Evolutionary conservation across 1,284 basidiomycete genomes (phyloP).

Genomic region (Entoloma clypeatum): DNA sequence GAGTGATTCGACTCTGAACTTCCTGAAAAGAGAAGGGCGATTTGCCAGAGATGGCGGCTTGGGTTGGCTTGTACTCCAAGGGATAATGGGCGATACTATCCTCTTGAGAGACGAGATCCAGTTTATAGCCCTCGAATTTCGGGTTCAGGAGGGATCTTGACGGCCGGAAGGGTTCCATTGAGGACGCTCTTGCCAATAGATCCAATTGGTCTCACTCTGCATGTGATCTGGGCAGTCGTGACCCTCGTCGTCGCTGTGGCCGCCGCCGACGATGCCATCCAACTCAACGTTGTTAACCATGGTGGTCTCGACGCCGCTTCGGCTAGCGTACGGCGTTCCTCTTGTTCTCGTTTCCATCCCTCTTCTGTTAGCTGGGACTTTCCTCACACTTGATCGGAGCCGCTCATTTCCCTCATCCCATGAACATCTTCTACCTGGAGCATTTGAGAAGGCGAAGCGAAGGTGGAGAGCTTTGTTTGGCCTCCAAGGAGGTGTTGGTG

Average conservation of each 20-base stretch:
- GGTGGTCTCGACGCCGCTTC: slow-evolving; percentile 38
- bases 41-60: slow-evolving; percentile 56
- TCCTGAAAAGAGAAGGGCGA: slow-evolving; percentile 72
- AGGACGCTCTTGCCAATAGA: too few relatives aligned
- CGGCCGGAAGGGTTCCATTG: slow-evolving; percentile 25
- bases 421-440: slow-evolving; percentile 34
- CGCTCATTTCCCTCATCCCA: slow-evolving; percentile 51
- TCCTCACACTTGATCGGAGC: slow-evolving; percentile 64
- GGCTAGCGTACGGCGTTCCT: slow-evolving; percentile 53
- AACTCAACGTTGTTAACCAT: slow-evolving; percentile 30
- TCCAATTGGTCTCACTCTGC: too few relatives aligned
- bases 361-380: slow-evolving; percentile 59
- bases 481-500: slow-evolving; percentile 61
- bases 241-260: slow-evolving; percentile 12
- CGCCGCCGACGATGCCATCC: slow-evolving; percentile 12
- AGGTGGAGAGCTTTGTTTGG: slow-evolving; percentile 32
- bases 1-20: slow-evolving; percentile 77
- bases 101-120: slow-evolving; percentile 57
- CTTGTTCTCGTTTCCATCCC: slow-evolving; percentile 49
- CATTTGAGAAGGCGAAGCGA: slow-evolving; percentile 32
- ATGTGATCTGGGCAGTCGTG: too few relatives aligned
- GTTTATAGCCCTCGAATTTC: slow-evolving; percentile 82
- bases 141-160: slow-evolving; percentile 60
- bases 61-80: slow-evolving; percentile 52
- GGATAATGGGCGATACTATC: slow-evolving; percentile 47